A percentile compares a stretch with the other conserved stretches of the same genome.
These are phyloP conservation scores for Stephanodiscus triporus DNA, from an alignment of 108 stramenopile genomes.

Conservation along the genomic window DNA sequence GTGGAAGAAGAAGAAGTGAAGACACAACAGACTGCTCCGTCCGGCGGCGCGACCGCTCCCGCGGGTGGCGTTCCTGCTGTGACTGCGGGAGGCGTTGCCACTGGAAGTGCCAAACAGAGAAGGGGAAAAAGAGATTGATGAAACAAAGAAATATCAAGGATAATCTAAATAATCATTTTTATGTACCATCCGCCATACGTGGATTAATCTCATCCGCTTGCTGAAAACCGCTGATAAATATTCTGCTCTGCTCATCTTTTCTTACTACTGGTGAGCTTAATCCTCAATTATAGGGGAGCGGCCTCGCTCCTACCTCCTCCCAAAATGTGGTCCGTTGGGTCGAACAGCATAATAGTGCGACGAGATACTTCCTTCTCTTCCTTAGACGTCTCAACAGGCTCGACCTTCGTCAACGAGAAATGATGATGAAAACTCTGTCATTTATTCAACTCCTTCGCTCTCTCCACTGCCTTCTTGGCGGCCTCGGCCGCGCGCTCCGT, in stretches of 20 bases:
- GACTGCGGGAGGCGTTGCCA: conserved; percentile 9
- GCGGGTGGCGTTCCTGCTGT: conserved; percentile 7
- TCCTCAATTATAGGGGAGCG: no score
- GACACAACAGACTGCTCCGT: conserved; percentile 5
- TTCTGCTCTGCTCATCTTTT: no score
- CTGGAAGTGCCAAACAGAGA: conserved; percentile 38
- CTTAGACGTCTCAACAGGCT: no score
- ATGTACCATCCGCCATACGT: not conserved
- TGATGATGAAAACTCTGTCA: not conserved
- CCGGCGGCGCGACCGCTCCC: conserved; percentile 12
- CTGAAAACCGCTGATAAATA: not conserved
- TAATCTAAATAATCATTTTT: not conserved
- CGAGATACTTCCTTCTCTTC: no score
- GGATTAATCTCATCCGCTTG: not conserved
- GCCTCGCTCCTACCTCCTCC: no score
- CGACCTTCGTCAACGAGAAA: not conserved
- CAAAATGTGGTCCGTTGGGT: no score
- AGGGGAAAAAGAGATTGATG: conserved; percentile 46
- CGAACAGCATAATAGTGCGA: no score
- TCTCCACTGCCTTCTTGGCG: conserved; percentile 50
- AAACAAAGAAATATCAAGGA: not conserved
- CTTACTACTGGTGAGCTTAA: no score
- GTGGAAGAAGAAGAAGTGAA: conserved; percentile 21
- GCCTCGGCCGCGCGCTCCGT: conserved; percentile 51
- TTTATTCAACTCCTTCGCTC: conserved; percentile 22